Base-by-base conservation (phyloP, 1,284 basidiomycete species). In the Melanopsichium pennsylvanicum region DNA sequence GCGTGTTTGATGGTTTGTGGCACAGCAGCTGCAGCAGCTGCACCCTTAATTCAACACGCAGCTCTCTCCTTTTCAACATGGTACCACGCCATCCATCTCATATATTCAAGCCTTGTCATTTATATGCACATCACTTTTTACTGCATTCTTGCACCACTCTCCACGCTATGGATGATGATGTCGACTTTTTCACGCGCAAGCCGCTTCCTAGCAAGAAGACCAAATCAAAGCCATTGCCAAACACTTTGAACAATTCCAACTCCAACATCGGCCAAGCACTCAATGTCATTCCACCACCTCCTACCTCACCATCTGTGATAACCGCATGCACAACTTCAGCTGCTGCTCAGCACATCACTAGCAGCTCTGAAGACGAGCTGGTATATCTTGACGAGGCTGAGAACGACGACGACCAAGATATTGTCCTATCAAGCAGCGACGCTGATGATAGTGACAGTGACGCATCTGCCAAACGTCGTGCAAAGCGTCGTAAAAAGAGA, bases 151-250 rank as follows among this genome's bases (percentile, higher is more conserved):
- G n/a, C n/a, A n/a, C n/a, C n/a, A n/a, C n/a, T n/a, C n/a, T n/a
- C n/a, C n/a, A 32, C 43, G 52, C n/a, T 22, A 63, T 63, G 60
- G 59, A 62, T 39, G 64, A 69, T 19, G 59, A 59, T 29, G 25
- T 51, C 29, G 55, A 51, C 36, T 63, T 69, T 26, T 69, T 62
- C 56, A 47, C 37, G 5, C 58, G 58, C 41, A 54, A 37, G 40
- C 52, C 49, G 3, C 7, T 21, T 35, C 26, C 44, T 9, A 48
- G 36, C 27, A 46, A 31, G 29, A 58, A 51, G 23, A 7, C 27
- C 7, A 64, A 62, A 34, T 19, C 43, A 6, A 55, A 52, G 22
- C 15, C 32, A 5, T 12, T 31, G n/a, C 4, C 41, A 13, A 51
- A 48, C 7, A 9, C 44, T 16, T 19, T 26, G 0, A 38, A 39